Percentiles rank a stretch among this genome's conserved stretches.
Conservation (phyloP, 768 basidiomycete species). For the Gautieria morchelliformis region DNA sequence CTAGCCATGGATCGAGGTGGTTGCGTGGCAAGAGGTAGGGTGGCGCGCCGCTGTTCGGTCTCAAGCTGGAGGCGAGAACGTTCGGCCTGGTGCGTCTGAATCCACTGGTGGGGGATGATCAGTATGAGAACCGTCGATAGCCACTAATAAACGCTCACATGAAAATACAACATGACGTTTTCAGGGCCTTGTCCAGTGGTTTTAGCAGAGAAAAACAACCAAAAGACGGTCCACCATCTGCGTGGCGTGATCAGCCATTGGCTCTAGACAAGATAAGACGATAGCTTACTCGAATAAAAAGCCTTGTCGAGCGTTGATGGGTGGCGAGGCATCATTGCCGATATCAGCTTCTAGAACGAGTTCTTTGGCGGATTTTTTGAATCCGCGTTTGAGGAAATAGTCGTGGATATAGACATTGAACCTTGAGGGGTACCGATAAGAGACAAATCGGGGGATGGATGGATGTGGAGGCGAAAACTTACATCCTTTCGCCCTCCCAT, state of each 20-base stretch:
- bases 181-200: slow-evolving; percentile 57
- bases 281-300: slow-evolving; percentile 67
- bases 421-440: slow-evolving; percentile 30
- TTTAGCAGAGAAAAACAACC: slow-evolving; percentile 78
- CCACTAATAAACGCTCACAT: slow-evolving; percentile 34
- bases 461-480: not conserved
- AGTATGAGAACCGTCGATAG: not conserved
- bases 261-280: slow-evolving; percentile 9
- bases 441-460: slow-evolving; percentile 18
- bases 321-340: slow-evolving; percentile 50
- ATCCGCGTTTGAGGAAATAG: slow-evolving; percentile 76
- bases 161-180: slow-evolving; percentile 62
- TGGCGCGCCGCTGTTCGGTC: not conserved
- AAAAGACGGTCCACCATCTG: slow-evolving; percentile 88
- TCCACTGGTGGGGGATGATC: not conserved
- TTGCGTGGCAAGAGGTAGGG: slow-evolving; percentile 2
- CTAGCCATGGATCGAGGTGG: not conserved
- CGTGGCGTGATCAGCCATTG: slow-evolving; percentile 1
- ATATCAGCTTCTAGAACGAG: slow-evolving; percentile 61
- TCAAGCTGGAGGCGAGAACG: not conserved
- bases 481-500: slow-evolving; percentile 88
- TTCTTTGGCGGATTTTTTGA: slow-evolving; percentile 59
- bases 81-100: slow-evolving; percentile 4
- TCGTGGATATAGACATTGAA: slow-evolving; percentile 87
- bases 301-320: slow-evolving; percentile 77